Percentiles rank a stretch among this genome's conserved stretches.
phyloP scores from a whole-genome alignment of 148 eudicot genomes.

The Persicaria tinctoria region DNA sequence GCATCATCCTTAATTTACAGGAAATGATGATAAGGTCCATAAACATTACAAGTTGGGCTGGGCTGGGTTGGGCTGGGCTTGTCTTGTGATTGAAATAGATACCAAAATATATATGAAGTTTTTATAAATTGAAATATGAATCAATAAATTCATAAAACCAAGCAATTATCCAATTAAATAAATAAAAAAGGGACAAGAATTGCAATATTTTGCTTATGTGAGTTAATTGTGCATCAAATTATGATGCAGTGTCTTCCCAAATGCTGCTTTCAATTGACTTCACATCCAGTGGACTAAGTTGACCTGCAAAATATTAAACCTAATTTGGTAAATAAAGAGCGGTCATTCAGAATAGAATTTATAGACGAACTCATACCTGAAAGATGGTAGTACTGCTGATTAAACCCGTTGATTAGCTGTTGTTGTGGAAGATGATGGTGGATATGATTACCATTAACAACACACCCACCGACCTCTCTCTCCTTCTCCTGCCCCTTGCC shows the following conservation, averaged over 20 bases:
- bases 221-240: not conserved
- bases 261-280: slow-evolving; percentile 37
- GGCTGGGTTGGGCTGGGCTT: no score
- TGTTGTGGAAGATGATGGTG: not conserved
- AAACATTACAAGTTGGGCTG: no score
- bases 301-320: slow-evolving; percentile 25
- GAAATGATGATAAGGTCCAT: no score
- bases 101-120: no score
- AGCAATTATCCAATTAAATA: not conserved
- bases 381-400: slow-evolving; percentile 3
- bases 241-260: slow-evolving; percentile 24
- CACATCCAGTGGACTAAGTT: slow-evolving; percentile 31
- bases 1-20: no score
- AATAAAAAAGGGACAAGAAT: not conserved
- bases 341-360: no score
- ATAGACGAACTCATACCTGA: not conserved
- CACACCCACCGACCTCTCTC: not conserved
- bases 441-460: slow-evolving; percentile 3
- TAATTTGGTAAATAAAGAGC: no score
- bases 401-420: not conserved
- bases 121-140: not conserved
- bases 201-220: not conserved
- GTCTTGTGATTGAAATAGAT: no score
- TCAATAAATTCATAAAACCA: not conserved
- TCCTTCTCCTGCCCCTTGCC: slow-evolving; percentile 4